These are phyloP conservation scores for Amanita muscaria DNA, from an alignment of 768 basidiomycete genomes.

Conservation along the genomic window DNA sequence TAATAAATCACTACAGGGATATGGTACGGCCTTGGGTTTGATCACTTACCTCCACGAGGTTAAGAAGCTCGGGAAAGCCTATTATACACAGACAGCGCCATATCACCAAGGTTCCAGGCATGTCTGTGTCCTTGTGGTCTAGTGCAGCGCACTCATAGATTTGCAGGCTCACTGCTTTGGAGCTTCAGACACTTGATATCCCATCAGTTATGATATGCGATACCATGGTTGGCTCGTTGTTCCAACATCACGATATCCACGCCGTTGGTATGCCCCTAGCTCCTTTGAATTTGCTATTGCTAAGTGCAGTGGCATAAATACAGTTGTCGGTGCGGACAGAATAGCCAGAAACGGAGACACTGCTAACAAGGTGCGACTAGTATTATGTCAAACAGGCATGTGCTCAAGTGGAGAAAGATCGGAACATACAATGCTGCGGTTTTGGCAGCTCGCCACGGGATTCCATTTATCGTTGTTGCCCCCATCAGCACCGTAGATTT, in stretches of 20 bases:
- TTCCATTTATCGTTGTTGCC: conserved; percentile 90
- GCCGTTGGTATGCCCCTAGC: conserved; percentile 74
- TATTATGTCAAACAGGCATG: not conserved
- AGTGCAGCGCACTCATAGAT: not conserved
- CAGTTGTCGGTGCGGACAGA: conserved; percentile 82
- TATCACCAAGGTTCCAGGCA: conserved; percentile 89
- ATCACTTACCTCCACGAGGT: conserved; percentile 85
- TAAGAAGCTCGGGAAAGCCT: conserved; percentile 70
- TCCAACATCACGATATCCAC: conserved; percentile 80
- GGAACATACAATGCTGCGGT: conserved; percentile 97
- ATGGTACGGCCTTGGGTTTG: conserved; percentile 90
- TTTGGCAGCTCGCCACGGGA: conserved; percentile 75
- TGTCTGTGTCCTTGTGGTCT: conserved; percentile 6
- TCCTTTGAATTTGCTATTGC: no score
- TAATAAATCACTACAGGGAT: conserved; percentile 50
- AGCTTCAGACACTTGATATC: conserved; percentile 76
- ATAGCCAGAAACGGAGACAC: conserved; percentile 93
- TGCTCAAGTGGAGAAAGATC: conserved; percentile 34
- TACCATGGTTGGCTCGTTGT: conserved; percentile 93
- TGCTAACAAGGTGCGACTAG: conserved; percentile 67
- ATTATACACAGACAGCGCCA: conserved; percentile 90
- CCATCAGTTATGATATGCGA: conserved; percentile 94
- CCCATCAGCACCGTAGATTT: conserved; percentile 91
- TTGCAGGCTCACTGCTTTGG: conserved; percentile 76
- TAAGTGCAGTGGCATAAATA: no score